These are phyloP conservation scores for Backusella parvicylindrica DNA, from an alignment of 192 early-diverging fungal genomes.

Conservation along the genomic window DNA sequence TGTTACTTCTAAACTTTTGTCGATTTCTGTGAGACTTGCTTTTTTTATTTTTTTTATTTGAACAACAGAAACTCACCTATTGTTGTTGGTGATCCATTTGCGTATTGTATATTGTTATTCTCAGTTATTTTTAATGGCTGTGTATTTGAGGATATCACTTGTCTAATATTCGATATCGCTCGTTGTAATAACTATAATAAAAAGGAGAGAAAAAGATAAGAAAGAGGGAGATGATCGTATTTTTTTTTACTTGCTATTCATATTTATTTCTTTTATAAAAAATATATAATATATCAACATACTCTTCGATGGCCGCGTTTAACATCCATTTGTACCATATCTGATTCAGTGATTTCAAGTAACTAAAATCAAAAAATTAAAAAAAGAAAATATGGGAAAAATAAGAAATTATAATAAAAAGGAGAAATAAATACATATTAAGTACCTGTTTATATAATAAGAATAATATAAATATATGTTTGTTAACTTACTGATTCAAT, in stretches of 20 bases:
- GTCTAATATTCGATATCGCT: constrained; percentile 30
- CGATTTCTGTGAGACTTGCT: neutral
- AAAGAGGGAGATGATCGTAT: neutral
- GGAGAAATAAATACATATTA: neutral
- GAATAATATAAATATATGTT: neutral
- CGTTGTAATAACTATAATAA: constrained; percentile 35
- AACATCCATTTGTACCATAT: constrained; percentile 34
- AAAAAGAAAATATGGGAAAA: neutral
- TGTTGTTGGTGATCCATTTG: neutral
- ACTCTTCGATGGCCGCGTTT: constrained; percentile 45
- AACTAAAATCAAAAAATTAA: constrained; percentile 16
- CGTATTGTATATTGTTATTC: neutral
- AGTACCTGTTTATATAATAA: neutral
- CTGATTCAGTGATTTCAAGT: constrained; percentile 36
- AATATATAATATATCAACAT: constrained; percentile 9
- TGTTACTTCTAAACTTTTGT: neutral
- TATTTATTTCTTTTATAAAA: neutral
- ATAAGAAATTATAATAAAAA: neutral
- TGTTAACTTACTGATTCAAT: constrained; percentile 37
- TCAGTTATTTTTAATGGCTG: neutral
- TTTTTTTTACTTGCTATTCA: neutral
- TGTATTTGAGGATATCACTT: constrained; percentile 11
- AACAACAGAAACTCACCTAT: neutral
- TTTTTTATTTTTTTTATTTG: neutral
- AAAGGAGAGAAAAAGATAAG: neutral